Base-by-base conservation (phyloP, 768 basidiomycete species). In the Galerina marginata region DNA sequence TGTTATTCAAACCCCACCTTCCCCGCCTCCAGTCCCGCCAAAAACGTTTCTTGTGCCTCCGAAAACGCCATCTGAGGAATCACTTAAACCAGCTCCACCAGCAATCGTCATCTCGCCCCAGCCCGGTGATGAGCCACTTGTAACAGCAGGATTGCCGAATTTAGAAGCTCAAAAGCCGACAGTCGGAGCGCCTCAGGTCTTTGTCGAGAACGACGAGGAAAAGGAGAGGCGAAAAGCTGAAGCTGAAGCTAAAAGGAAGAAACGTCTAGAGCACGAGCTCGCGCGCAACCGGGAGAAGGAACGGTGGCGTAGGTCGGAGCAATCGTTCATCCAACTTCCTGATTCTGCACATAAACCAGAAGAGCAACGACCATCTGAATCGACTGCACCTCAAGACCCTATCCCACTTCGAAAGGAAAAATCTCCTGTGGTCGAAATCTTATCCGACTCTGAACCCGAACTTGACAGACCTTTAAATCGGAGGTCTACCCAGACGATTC, bases 221-320 rank as follows among this genome's bases (percentile, higher is more conserved):
- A 40, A 26, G 14, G 56, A 49, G 47, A 57, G 39, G 46, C 10
- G 37, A 10, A 12, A 25, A 14, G 5, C n/a, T 4, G 57, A 58
- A 43, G 42, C 40, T 5, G 36, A 62, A 39, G 57, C 15, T 20
- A 45, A n/a, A 25, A 47, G 42, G 14, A 54, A 56, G 60, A 58
- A 45, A 40, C 46, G 54, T 26, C 52, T 38, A 2, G 62, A 66
- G 50, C 57, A 54, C 6, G 60, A 66, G 37, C 42, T 49, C 2
- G 29, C 52, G 16, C 48, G 51, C 14, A 58, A 39, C 42, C 48
- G 55, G 37, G 65, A 66, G 57, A 57, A 54, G 9, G 60, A 63
- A 46, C 47, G 59, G 14, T 66, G 62, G 62, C 39, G 44, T n/a
- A 66, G 51, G 45, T 63, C 65, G 14, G 62, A 59, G 36, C 51